Evolutionary conservation across 1,139 yeast genomes (phyloP), one percentile per base, ranked within the genome.

Genomic region (Yamadazyma dushanensis): DNA sequence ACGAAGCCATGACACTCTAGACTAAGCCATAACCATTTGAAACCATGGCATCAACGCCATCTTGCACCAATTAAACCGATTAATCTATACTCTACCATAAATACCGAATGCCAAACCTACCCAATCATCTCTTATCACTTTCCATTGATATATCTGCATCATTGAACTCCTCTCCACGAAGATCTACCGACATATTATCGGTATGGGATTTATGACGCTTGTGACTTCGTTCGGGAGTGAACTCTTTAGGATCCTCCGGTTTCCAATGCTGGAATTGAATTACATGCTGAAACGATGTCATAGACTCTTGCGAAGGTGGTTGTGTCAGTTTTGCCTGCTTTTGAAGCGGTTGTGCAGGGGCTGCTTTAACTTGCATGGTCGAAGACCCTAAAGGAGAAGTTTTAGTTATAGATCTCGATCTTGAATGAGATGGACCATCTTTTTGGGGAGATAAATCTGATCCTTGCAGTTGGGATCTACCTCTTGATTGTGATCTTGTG

Each of bases 181-280:
- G 17, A 29, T 48, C 52, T 4, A 48, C 44, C 3, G 50, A 45
- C 52, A 48, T 48, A 23, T 45, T 46, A 31, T 48, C 52, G 15
- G 44, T 43, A 36, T 47, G 40, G 3, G 47, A 42, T 29, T 48
- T 48, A 26, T 48, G 50, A 8, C 52, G 26, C 33, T 48, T 48
- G 31, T 48, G 52, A 26, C 34, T 39, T 26, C 43, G 27, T 14
- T 39, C 44, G 10, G 34, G 32, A 11, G 33, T 16, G 5, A 35
- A 30, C 6, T 34, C 31, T 20, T 32, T 31, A n/a, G 65, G 63
- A 9, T 52, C 58, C 32, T 63, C 73, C 1, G 78, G 78, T 43
- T 66, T 67, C 78, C 78, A 73, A 42, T 73, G 78, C 40, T 73
- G 78, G 46, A 73, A 73, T 42, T 72, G 78, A 20, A 73, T 72